Evolutionary conservation across 2,329 filamentous ascomycete species (phyloP).

Genomic region (Chrysoporthe deuterocubensis): DNA sequence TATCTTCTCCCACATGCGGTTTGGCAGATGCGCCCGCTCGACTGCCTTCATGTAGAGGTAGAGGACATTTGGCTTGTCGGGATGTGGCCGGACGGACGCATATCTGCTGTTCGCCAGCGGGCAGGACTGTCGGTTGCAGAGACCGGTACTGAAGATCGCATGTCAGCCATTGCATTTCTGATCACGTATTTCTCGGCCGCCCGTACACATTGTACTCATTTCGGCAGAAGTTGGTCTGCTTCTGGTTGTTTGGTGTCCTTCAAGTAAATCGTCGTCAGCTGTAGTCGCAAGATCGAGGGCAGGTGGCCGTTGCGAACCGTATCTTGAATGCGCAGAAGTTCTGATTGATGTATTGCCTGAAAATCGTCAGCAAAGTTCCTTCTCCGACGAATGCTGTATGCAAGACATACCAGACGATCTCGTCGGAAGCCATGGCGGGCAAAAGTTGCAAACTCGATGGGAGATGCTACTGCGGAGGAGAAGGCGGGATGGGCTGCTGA

Average conservation of each 20-base stretch:
- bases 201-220: slow-evolving; percentile 81
- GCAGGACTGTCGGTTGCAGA: slow-evolving; percentile 87
- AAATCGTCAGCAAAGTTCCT: slow-evolving; percentile 69
- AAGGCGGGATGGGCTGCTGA: slow-evolving; percentile 23
- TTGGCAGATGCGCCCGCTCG: slow-evolving; percentile 85
- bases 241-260: slow-evolving; percentile 67
- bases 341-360: slow-evolving; percentile 63
- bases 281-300: neutral
- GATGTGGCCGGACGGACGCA: slow-evolving; percentile 85
- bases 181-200: neutral
- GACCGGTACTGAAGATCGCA: slow-evolving; percentile 53
- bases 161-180: neutral
- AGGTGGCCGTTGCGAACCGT: slow-evolving; percentile 60
- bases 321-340: slow-evolving; percentile 92
- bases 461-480: slow-evolving; percentile 16
- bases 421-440: slow-evolving; percentile 79
- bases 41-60: slow-evolving; percentile 98
- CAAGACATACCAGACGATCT: slow-evolving; percentile 82
- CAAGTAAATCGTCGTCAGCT: slow-evolving; percentile 42
- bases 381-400: slow-evolving; percentile 65
- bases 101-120: slow-evolving; percentile 91
- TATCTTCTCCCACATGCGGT: slow-evolving; percentile 93
- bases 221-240: slow-evolving; percentile 84
- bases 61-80: slow-evolving; percentile 53
- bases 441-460: slow-evolving; percentile 8